These are phyloP conservation scores for Podosphaera fusca DNA, from an alignment of 2,329 filamentous ascomycete species.

Conservation along the genomic window DNA sequence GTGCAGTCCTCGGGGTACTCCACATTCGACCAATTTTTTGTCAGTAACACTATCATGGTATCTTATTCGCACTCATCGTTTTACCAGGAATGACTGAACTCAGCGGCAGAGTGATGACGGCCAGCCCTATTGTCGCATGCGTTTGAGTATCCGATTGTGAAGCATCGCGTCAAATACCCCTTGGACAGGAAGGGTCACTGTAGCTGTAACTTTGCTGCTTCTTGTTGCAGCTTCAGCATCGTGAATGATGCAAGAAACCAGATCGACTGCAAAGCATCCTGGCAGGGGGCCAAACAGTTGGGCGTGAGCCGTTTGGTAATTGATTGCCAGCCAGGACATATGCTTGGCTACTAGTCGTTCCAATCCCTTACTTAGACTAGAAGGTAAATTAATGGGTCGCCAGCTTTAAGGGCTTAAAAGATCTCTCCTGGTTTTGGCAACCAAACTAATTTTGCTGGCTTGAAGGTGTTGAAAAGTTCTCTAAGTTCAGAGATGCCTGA, in stretches of 20 bases:
- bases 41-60: not conserved
- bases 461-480: not conserved
- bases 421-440: not conserved
- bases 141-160: not conserved
- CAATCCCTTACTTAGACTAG: not conserved
- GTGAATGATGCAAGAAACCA: not conserved
- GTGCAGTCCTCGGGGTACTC: not conserved
- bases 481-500: not conserved
- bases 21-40: not conserved
- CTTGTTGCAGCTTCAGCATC: not conserved
- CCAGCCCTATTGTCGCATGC: not conserved
- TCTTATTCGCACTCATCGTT: not conserved
- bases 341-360: no score
- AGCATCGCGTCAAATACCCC: not conserved
- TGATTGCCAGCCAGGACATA: not conserved
- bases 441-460: not conserved
- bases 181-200: not conserved
- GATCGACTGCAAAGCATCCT: not conserved
- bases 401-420: not conserved
- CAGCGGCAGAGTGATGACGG: not conserved
- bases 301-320: not conserved
- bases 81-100: not conserved
- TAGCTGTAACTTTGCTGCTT: not conserved
- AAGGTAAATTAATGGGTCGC: not conserved
- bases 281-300: not conserved